Base-by-base conservation (phyloP, 441 rosid species). In the Arabidopsis hybrid region DNA sequence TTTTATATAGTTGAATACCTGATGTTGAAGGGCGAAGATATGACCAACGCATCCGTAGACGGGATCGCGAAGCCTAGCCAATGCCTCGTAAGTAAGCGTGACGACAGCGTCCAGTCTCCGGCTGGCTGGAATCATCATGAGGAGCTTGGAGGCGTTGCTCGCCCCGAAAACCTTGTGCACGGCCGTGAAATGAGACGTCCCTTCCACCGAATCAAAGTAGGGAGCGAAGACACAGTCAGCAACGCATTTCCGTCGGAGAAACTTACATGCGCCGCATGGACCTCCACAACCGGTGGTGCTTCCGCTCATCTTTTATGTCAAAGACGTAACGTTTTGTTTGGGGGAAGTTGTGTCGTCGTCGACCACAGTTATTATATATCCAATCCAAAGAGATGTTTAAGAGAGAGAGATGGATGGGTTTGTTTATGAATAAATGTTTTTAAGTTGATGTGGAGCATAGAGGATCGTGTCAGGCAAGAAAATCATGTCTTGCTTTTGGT, bases 221-320 rank as follows among this genome's bases (percentile, higher is more conserved):
- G 95, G 97, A 50, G 93, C 92, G 77, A 89, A 89, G 21, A 89
- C 72, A 79, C 97, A 91, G 8, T 87, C 93, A 35, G 79, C 81
- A 47, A 86, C 84, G 21, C 97, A 92, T 72, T 92, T 90, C 45
- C 93, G 75, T 79, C 95, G 58, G 2, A 91, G 85, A 73, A 85
- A 87, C 81, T 89, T 89, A 84, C 93, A 91, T 35, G 97, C 97
- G 9, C 92, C 91, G 56, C 93, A 88, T 7, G 97, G 95, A 65
- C 91, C 83, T 56, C 87, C 80, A n/a, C 78, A 67, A 11, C 79
- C 74, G 34, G 12, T 52, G 21, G 53, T 61, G 10, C 68, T 51
- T 4, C 82, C 82, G 29, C 78, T 79, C 79, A 64, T 88, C 56
- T 7, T 76, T 75, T n/a, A 11, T 17, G 18, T 61, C 42, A 8